Evolutionary conservation across 805 yeast genomes (phyloP), one percentile per base, ranked within the genome.

Genomic region (Millerago galiae): DNA sequence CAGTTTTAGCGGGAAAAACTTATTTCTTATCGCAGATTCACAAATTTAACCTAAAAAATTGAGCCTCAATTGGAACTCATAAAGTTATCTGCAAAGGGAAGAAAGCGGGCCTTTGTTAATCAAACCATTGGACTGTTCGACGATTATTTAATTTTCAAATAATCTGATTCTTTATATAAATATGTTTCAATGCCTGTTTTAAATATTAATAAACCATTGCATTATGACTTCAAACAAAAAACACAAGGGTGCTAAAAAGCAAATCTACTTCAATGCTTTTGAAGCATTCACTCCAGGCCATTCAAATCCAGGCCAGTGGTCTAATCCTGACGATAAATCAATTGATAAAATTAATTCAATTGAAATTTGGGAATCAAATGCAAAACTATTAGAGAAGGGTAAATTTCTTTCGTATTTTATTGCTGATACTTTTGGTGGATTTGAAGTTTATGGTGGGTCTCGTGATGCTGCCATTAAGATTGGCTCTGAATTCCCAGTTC

Each of bases 351-450:
- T 44, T 29, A 43, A 40, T 21, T 50, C 48, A 7, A 31, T 48
- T 14, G 44, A 48, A 15, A 35, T 46, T 10, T 52, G 54, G 54
- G 50, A 48, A 32, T 34, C 43, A 28, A 46, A 50, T 27, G 69
- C 68, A 14, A 50, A 61, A 38, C 37, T 60, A 18, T 49, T 66
- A 33, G 71, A 66, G 44, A 54, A 48, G 28, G 71, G 68, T 1
- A 65, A 67, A 47, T 62, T 66, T 49, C 58, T 60, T 39, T 55
- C 63, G 2, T 50, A 65, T 13, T 66, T 66, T 43, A 44, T 66
- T 38, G 70, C 67, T 27, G 71, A 66, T 48, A 65, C 63, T 6
- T 46, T 65, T 21, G 70, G 70, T n/a, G 64, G 63, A 0, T 65
- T 62, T 41, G 71, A 67, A 40, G 68, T 65, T 8, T 66, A 62